Conservation (phyloP, 352 stramenopile species). For the Aphanomyces cochlioides region DNA sequence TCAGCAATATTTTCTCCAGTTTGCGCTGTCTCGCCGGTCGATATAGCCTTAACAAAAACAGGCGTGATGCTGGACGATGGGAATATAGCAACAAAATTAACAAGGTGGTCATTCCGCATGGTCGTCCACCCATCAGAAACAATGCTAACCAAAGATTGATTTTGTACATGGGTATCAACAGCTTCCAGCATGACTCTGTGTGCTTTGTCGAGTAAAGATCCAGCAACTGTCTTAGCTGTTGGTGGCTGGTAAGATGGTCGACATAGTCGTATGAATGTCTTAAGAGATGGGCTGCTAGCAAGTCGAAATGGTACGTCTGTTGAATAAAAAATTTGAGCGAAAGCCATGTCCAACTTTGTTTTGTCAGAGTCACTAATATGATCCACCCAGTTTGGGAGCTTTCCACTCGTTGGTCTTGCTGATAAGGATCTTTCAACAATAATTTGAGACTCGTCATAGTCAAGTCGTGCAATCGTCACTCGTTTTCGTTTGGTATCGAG, state of each 20-base stretch:
- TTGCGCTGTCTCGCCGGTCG: neutral
- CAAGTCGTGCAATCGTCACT: neutral
- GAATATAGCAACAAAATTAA: neutral
- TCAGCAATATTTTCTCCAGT: neutral
- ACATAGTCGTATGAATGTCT: neutral
- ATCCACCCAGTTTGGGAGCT: neutral
- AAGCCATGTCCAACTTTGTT: neutral
- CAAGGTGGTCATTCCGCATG: neutral
- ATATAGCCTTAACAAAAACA: neutral
- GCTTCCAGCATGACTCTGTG: neutral
- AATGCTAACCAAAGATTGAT: neutral
- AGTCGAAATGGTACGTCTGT: constrained; percentile 5
- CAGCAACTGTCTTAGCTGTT: neutral
- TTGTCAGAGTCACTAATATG: neutral
- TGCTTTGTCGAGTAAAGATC: neutral
- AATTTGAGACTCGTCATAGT: neutral
- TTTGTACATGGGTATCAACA: neutral
- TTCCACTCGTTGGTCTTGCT: neutral
- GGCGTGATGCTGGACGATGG: neutral
- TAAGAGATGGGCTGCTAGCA: neutral
- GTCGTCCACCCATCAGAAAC: neutral
- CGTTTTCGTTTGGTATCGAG: neutral
- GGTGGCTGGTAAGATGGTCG: neutral
- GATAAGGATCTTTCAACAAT: neutral
- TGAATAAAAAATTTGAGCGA: constrained; percentile 1